phyloP scores from a whole-genome alignment of 2,329 filamentous ascomycete species.

The Colletotrichum godetiae region DNA sequence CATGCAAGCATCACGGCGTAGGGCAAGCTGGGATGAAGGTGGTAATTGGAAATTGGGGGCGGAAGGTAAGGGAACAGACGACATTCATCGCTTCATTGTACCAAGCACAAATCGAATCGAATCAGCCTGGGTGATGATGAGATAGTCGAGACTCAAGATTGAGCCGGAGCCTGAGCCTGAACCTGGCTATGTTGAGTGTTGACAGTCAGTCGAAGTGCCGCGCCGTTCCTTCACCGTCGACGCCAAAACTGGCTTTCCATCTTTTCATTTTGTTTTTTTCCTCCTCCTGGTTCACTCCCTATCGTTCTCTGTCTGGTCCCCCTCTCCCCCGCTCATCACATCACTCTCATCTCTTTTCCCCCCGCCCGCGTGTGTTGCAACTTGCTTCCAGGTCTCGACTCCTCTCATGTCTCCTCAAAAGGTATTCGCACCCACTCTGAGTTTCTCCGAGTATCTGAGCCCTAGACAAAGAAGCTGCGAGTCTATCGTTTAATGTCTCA shows the following conservation, averaged over 20 bases:
- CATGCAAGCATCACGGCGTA: slow-evolving; percentile 2
- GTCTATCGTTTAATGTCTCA: not conserved
- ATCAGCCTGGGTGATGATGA: not conserved
- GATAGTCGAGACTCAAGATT: not conserved
- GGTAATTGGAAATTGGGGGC: not conserved
- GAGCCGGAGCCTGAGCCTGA: not conserved
- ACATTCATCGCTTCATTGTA: not conserved
- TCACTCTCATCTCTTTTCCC: not conserved
- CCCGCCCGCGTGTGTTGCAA: not conserved
- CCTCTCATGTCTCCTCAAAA: not conserved
- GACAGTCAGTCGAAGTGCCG: not conserved
- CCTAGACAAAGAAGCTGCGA: not conserved
- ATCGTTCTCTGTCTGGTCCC: not conserved
- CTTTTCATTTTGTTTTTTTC: not conserved
- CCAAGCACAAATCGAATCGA: not conserved
- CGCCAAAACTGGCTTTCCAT: not conserved
- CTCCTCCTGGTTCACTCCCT: not conserved
- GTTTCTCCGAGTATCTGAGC: not conserved
- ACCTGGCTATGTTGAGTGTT: not conserved
- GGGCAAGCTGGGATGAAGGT: not conserved
- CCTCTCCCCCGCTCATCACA: not conserved
- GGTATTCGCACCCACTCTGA: not conserved
- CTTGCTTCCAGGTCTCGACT: not conserved
- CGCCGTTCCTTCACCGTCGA: not conserved
- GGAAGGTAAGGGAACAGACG: slow-evolving; percentile 5